phyloP scores from a whole-genome alignment of 345 rosid genomes.

The Linum trigynum region DNA sequence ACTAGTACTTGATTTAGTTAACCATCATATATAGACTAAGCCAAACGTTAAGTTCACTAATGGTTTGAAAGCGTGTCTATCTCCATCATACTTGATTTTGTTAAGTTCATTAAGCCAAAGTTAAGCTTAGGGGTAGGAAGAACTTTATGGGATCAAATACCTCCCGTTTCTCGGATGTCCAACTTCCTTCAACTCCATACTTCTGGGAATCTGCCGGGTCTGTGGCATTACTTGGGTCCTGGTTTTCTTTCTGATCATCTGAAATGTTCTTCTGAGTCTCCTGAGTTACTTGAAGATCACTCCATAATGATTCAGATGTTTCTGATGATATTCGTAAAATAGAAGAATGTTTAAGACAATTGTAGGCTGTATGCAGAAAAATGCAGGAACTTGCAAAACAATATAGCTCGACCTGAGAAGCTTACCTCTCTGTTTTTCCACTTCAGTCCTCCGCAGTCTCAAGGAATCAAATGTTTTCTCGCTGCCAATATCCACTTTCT shows the following conservation, averaged over 20 bases:
- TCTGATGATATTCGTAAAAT: slow-evolving; percentile 8
- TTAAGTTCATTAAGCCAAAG: too few species aligned
- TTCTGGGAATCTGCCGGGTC: slow-evolving; percentile 7
- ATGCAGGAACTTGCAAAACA: slow-evolving; percentile 4
- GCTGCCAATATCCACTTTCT: slow-evolving; percentile 11
- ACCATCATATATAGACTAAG: background rate
- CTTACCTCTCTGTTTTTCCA: slow-evolving; percentile 22
- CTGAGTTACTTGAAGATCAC: slow-evolving; percentile 16
- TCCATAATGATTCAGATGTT: slow-evolving; percentile 21
- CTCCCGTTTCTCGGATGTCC: slow-evolving; percentile 3
- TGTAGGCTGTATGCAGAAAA: background rate
- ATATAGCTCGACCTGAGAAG: slow-evolving; percentile 1
- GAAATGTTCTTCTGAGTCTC: slow-evolving; percentile 12
- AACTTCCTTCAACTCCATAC: slow-evolving; percentile 1
- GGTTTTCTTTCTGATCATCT: slow-evolving; percentile 15
- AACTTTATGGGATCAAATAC: background rate
- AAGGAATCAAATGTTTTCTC: slow-evolving; percentile 17
- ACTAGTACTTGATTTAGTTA: background rate
- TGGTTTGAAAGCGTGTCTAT: background rate
- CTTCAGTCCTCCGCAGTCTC: slow-evolving; percentile 14
- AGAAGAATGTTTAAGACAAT: slow-evolving; percentile 1
- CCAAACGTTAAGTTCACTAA: background rate
- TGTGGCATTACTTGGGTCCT: slow-evolving; percentile 17
- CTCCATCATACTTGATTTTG: background rate
- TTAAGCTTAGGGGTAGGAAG: background rate